Evolutionary conservation across 192 early-diverging fungal genomes (phyloP).

Genomic region (Gonapodya prolifera): DNA sequence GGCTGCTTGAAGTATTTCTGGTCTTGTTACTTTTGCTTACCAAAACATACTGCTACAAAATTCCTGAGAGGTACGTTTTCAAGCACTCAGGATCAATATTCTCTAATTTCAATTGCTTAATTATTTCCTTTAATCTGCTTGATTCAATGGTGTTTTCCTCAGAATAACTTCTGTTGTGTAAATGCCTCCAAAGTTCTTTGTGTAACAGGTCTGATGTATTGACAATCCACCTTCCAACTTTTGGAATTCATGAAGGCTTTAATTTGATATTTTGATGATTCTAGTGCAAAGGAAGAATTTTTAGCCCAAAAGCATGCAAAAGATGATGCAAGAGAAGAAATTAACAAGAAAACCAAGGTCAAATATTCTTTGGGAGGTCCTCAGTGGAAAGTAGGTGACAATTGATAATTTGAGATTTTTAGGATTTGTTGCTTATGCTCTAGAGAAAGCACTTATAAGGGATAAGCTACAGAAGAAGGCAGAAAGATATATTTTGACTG

Average conservation of each 20-base stretch:
- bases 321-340: neutral
- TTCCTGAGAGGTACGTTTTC: too few species aligned
- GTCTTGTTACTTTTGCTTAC: too few species aligned
- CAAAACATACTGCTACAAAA: too few species aligned
- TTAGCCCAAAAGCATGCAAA: neutral
- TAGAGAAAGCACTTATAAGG: neutral
- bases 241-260: neutral
- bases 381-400: neutral
- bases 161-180: too few species aligned
- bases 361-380: neutral
- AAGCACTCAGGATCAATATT: too few species aligned
- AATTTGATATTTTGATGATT: neutral
- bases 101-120: too few species aligned
- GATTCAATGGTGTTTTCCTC: too few species aligned
- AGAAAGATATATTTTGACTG: neutral
- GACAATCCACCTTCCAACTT: too few species aligned
- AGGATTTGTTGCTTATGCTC: neutral
- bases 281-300: neutral
- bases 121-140: too few species aligned
- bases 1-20: too few species aligned
- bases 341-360: neutral
- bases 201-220: too few species aligned
- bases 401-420: neutral
- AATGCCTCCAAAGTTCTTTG: too few species aligned
- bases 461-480: neutral